These are phyloP conservation scores for Trichomonascus vanleenenianus DNA, from an alignment of 805 yeast species.

Conservation along the genomic window DNA sequence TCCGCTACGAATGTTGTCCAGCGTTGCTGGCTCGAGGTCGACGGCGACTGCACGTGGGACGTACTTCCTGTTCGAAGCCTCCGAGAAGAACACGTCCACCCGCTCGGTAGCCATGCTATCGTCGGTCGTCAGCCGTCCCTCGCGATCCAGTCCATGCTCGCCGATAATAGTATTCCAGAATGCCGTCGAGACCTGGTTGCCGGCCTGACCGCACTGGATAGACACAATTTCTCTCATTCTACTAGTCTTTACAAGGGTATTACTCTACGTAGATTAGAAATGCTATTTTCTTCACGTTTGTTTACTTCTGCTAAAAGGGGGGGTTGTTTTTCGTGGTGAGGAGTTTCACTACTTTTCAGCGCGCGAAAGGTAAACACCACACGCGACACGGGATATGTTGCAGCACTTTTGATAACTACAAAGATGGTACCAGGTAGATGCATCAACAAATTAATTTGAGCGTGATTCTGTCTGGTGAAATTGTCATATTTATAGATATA, in stretches of 20 bases:
- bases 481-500: too few relatives aligned
- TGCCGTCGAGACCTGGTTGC: constrained; percentile 36
- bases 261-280: not conserved
- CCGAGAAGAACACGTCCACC: constrained; percentile 75
- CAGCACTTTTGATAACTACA: too few relatives aligned
- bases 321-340: not conserved
- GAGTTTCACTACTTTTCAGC: too few relatives aligned
- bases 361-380: too few relatives aligned
- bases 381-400: too few relatives aligned
- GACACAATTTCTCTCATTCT: constrained; percentile 38
- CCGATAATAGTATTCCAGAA: constrained; percentile 32
- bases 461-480: too few relatives aligned
- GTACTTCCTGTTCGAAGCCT: constrained; percentile 75
- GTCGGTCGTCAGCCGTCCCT: constrained; percentile 24
- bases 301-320: not conserved
- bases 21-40: constrained; percentile 92
- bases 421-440: too few relatives aligned
- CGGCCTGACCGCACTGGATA: constrained; percentile 39
- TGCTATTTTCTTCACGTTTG: not conserved
- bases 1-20: constrained; percentile 76
- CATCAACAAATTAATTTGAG: too few relatives aligned
- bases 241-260: not conserved
- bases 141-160: constrained; percentile 30
- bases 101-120: constrained; percentile 32
- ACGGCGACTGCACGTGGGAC: constrained; percentile 93